Conservation (phyloP, 2,329 filamentous ascomycete species). For the Fusarium abutilonis region DNA sequence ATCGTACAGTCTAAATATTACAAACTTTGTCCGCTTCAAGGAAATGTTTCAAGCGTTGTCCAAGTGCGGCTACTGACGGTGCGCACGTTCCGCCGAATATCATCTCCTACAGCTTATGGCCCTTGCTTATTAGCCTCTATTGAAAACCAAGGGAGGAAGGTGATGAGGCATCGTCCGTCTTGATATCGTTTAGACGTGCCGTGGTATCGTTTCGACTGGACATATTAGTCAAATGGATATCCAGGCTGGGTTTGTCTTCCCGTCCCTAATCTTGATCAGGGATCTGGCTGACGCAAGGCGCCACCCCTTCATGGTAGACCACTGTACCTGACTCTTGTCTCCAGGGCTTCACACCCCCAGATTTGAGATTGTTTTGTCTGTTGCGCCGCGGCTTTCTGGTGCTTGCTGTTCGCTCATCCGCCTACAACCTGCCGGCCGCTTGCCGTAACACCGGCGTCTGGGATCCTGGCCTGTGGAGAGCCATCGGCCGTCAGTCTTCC, state of each 20-base stretch:
- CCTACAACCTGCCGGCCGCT: conserved; percentile 31
- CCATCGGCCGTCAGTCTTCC: conserved; percentile 36
- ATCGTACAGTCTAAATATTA: conserved; percentile 8
- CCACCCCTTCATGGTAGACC: conserved; percentile 22
- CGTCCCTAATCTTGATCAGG: conserved; percentile 42
- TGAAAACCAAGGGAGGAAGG: conserved; percentile 31
- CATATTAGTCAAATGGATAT: conserved; percentile 14
- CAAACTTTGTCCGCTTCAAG: conserved; percentile 16
- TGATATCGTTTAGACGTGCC: conserved; percentile 7
- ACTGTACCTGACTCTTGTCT: conserved; percentile 38
- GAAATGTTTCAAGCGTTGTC: conserved; percentile 25
- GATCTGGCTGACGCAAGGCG: conserved; percentile 43
- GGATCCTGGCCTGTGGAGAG: conserved; percentile 28
- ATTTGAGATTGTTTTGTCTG: conserved; percentile 27
- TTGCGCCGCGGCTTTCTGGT: conserved; percentile 34
- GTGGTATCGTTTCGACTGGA: conserved; percentile 14
- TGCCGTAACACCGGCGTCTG: conserved; percentile 34
- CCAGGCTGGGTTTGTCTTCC: conserved; percentile 24
- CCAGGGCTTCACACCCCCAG: conserved; percentile 27
- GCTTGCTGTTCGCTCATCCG: conserved; percentile 36
- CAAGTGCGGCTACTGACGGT: conserved; percentile 28
- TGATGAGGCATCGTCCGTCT: conserved; percentile 16
- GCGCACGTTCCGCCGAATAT: conserved; percentile 14
- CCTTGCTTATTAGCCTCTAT: conserved; percentile 22
- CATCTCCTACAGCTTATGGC: conserved; percentile 8